Evolutionary conservation across 305 asterid genomes (phyloP), one percentile per base, ranked within the genome.

Genomic region (Fraxinus angustifolia): DNA sequence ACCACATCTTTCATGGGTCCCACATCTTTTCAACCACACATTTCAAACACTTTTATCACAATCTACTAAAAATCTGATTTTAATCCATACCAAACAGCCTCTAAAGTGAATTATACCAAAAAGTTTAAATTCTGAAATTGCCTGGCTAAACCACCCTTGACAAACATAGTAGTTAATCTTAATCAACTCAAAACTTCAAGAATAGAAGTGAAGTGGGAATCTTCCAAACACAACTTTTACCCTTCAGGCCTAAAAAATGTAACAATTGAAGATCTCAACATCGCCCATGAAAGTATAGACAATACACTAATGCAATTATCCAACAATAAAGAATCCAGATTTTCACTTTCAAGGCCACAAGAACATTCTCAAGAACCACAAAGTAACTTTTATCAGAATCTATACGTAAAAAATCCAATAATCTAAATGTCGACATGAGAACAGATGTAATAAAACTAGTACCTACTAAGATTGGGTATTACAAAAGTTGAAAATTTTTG

Each of bases 331-430:
- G 60, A 50, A 50, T 50, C 60, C 21, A 5, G 60, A 50, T 16
- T 62, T 62, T 71, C 45, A 30, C 50, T 36, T 65, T 12, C 26
- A 28, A 6, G 36, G 45, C 4, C 30, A 10, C 4, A 34, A 40
- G n/a, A 74, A 79, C 42, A 77, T 16, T 60, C 48, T 73, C 6
- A 53, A 73, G 73, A 45, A 56, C 12, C 4, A 16, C 58, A 33
- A n/a, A 31, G 73, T 78, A 26, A 60, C 76, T 23, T 65, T 16
- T 28, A 72, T 78, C 72, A 84, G 7, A 8, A 84, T 82, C 83
- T 76, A 45, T 74, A 73, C 68, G 14, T 21, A 45, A 33, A 73
- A 67, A 21, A 19, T 42, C 78, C 35, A 42, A 53, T 38, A 78
- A 71, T 53, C 38, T 5, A 53, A 7, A 38, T 77, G 36, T n/a